phyloP scores from a whole-genome alignment of 192 early-diverging fungal genomes.

The Coemansia sp. region DNA sequence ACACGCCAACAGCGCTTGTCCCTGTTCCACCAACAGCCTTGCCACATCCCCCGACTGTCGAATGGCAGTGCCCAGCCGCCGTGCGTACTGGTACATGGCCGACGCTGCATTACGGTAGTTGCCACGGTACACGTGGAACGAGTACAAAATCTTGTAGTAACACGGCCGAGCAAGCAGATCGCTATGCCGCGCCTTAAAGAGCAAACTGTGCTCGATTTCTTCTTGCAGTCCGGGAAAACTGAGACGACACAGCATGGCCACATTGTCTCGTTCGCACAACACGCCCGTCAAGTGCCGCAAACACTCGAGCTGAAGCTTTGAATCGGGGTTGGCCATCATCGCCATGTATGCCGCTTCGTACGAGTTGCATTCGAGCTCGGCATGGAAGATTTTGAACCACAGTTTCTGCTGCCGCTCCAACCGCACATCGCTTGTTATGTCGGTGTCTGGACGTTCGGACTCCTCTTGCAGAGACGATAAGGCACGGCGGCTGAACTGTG shows the following conservation, averaged over 20 bases:
- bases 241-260: conserved; percentile 39
- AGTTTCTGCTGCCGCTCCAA: conserved; percentile 23
- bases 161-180: conserved; percentile 26
- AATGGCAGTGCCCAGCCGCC: conserved; percentile 29
- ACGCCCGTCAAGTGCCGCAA: conserved; percentile 50
- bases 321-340: conserved; percentile 49
- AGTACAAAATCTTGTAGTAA: conserved; percentile 55
- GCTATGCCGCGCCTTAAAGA: conserved; percentile 56
- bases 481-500: conserved; percentile 36
- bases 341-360: conserved; percentile 54
- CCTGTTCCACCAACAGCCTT: conserved; percentile 29
- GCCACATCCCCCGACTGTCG: conserved; percentile 17
- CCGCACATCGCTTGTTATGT: neutral
- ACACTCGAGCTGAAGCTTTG: conserved; percentile 37
- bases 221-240: conserved; percentile 47
- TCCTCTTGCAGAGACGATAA: conserved; percentile 30
- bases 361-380: conserved; percentile 33
- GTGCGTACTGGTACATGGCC: conserved; percentile 56
- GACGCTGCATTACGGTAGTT: conserved; percentile 56
- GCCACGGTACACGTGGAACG: conserved; percentile 55
- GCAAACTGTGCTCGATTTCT: conserved; percentile 47
- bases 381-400: conserved; percentile 55
- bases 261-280: conserved; percentile 49
- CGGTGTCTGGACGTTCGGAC: conserved; percentile 7
- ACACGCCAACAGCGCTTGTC: conserved; percentile 45